Evolutionary conservation across 371 early-diverging fungal genomes (phyloP), one percentile per base, ranked within the genome.

Genomic region (Globomyces sp.): DNA sequence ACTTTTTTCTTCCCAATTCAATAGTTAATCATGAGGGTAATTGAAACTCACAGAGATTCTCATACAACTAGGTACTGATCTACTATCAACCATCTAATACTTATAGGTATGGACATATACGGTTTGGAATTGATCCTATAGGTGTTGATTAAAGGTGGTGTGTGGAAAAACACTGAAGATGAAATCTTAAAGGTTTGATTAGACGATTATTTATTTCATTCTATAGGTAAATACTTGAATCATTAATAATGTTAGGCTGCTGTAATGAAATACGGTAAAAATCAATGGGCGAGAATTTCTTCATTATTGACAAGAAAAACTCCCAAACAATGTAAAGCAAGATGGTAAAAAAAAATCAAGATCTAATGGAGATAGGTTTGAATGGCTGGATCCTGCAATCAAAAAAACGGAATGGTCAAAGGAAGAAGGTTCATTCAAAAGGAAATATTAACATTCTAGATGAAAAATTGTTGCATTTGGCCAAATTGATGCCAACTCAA

Each of bases 371-470:
- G 24, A 24, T 24, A 24, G 24, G 24, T 24, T 24, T 75, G 99
- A 98, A 82, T 98, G 98, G 98, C 84, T 98, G 44, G 98, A 97
- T 81, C 97, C 98, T 11, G 89, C 92, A 61, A 97, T 98, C 79
- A 96, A 95, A 75, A 97, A 97, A 87, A 96, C 96, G 11, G 99
- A 97, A 80, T 97, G 99, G 98, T 90, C 95, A 34, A 92, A 90
- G 72, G 98, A 96, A 68, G 98, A 97, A 75, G 24, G 24, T 24
- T 24, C 24, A 24, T 24, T 24, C 24, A 24, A 24, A 24, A 24
- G 24, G 24, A 24, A 24, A 24, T 24, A 24, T 24, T 24, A 24
- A 24, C 24, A 24, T 24, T 24, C 24, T 24, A 24, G 98, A 98
- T 74, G 98, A 98, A 72, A 96, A 96, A 76, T 80, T 97, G 34